Evolutionary conservation across 768 basidiomycete species (phyloP), one percentile per base, ranked within the genome.

Genomic region (Lentinus tigrinus): DNA sequence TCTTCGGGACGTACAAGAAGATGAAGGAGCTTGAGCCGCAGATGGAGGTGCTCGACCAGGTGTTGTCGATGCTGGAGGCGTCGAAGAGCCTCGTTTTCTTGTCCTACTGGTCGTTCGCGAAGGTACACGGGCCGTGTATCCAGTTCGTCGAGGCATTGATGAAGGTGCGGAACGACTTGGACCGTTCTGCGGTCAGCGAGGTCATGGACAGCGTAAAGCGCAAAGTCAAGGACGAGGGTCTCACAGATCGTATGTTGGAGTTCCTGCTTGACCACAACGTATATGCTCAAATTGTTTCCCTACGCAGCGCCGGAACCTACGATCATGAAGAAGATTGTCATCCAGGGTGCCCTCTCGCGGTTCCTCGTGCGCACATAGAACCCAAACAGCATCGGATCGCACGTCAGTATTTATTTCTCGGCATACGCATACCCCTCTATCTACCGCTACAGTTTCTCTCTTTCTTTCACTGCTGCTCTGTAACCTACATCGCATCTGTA

Each of bases 171-270:
- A 89, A 90, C 54, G 95, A 99, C 73, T 77, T 98, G 53, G 95
- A 97, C 73, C 84, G 93, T n/a, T 85, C 88, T 1, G 85, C 86
- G 14, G 91, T 88, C 17, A 88, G 77, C 64, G 95, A 98, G 58
- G 89, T 96, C 31, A 94, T 97, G 89, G 95, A 96, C 13, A 92
- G 91, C 57, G 80, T 98, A 63, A 91, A 89, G 71, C 82, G 93
- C 48, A 98, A 95, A 72, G 90, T 94, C 7, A 95, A 90, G 71
- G 95, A 97, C 27, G 95, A 98, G 67, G 82, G 82, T 4, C 65
- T 94, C 58, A 79, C 80, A 43, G 92, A 93, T 74, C 91, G 92
- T 93, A 72, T 77, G 90, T 82, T 16, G 44, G 17, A 17, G 16
- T 31, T 16, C 31, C 24, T 48, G 34, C 34, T 48, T 34, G 59